Percentiles rank a stretch among this genome's conserved stretches.
Conservation (phyloP, 352 stramenopile species). For the Pythium rhizo-oryzae region DNA sequence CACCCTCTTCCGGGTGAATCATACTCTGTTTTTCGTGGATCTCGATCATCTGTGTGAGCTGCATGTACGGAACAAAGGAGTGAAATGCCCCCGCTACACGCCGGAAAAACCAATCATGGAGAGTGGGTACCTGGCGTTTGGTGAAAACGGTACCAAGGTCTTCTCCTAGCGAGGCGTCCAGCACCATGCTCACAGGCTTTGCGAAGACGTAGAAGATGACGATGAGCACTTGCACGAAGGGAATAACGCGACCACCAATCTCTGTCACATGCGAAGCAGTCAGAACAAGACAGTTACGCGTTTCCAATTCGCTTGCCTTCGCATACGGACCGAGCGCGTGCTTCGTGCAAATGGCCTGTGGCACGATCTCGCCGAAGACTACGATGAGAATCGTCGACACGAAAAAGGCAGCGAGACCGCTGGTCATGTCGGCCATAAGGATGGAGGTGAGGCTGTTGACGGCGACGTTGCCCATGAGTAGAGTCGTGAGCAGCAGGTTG, state of each 20-base stretch:
- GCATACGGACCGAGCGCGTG: constrained; percentile 73
- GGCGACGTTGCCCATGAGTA: constrained; percentile 95
- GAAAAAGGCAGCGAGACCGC: constrained; percentile 86
- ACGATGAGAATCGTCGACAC: constrained; percentile 94
- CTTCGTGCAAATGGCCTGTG: constrained; percentile 91
- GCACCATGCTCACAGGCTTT: constrained; percentile 91
- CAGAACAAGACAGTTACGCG: too few relatives aligned
- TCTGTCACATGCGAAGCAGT: constrained; percentile 31
- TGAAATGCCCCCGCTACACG: too few relatives aligned
- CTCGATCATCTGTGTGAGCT: constrained; percentile 96
- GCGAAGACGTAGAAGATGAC: constrained; percentile 93
- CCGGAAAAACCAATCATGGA: too few relatives aligned
- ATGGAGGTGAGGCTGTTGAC: constrained; percentile 98
- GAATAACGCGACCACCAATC: constrained; percentile 77
- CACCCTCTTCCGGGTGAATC: constrained; percentile 93
- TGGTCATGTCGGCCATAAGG: constrained; percentile 89
- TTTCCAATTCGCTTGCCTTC: not conserved
- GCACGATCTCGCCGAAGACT: constrained; percentile 93
- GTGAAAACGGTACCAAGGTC: constrained; percentile 97
- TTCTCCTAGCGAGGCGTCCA: constrained; percentile 93
- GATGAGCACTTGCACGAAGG: constrained; percentile 94
- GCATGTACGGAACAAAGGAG: not conserved
- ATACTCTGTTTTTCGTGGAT: constrained; percentile 95
- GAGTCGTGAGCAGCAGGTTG: constrained; percentile 96
- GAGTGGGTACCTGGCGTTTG: constrained; percentile 50